Evolutionary conservation across 1,284 basidiomycete species (phyloP).

Genomic region (Papiliotrema nemorosa): DNA sequence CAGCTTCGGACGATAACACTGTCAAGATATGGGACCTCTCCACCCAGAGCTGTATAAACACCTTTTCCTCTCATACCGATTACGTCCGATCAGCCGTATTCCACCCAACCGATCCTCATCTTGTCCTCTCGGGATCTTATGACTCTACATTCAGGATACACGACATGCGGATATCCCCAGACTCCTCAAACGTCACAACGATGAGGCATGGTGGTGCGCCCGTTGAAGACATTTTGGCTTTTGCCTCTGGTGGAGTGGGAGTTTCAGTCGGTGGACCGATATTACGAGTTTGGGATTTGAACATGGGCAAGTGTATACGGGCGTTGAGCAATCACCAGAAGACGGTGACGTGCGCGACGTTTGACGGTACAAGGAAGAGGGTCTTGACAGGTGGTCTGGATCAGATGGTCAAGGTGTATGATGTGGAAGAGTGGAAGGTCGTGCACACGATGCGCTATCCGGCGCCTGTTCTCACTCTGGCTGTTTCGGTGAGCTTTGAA

Average conservation of each 20-base stretch:
- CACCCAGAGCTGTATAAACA: slow-evolving; percentile 73
- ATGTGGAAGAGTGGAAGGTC: slow-evolving; percentile 88
- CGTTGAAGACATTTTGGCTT: slow-evolving; percentile 92
- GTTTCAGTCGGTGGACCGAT: slow-evolving; percentile 89
- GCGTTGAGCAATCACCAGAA: slow-evolving; percentile 98
- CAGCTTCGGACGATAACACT: slow-evolving; percentile 94
- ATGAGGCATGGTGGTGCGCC: slow-evolving; percentile 67
- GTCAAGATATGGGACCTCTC: slow-evolving; percentile 94
- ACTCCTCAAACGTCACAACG: slow-evolving; percentile 59
- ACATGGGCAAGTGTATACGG: slow-evolving; percentile 80
- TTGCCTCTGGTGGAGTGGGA: slow-evolving; percentile 82
- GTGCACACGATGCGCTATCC: slow-evolving; percentile 99
- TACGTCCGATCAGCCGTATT: slow-evolving; percentile 93
- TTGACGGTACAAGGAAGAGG: slow-evolving; percentile 63
- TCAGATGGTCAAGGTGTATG: slow-evolving; percentile 98
- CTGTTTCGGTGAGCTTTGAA: slow-evolving; percentile 75
- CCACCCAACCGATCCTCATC: slow-evolving; percentile 73
- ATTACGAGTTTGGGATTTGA: slow-evolving; percentile 90
- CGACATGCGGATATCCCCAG: slow-evolving; percentile 61
- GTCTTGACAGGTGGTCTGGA: slow-evolving; percentile 89
- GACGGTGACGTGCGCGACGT: slow-evolving; percentile 84
- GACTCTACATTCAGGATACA: slow-evolving; percentile 87
- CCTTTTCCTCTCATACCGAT: slow-evolving; percentile 82
- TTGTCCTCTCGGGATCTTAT: slow-evolving; percentile 90
- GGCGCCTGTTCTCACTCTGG: slow-evolving; percentile 83